Conservation (phyloP, 768 basidiomycete genomes). For the Exsudoporus frostii region DNA sequence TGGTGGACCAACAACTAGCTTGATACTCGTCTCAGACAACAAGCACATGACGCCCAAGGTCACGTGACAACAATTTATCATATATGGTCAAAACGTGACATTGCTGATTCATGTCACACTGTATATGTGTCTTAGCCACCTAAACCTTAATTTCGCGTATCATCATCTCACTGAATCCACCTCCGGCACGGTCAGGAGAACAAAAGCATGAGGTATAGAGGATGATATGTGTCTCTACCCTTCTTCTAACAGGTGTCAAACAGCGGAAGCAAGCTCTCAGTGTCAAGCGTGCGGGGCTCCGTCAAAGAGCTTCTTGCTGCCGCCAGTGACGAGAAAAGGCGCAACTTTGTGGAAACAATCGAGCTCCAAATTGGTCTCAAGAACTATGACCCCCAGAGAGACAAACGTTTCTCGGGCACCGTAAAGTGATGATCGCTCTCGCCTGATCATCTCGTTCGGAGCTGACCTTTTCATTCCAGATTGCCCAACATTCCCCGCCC, state of each 20-base stretch:
- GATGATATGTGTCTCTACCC: not conserved
- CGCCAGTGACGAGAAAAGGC: slow-evolving; percentile 82
- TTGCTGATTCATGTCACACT: slow-evolving; percentile 31
- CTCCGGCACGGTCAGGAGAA: slow-evolving; percentile 15
- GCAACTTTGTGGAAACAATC: slow-evolving; percentile 95
- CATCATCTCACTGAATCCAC: slow-evolving; percentile 27
- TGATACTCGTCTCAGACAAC: slow-evolving; percentile 10
- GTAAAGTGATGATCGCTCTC: slow-evolving; percentile 65
- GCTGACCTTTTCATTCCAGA: slow-evolving; percentile 39
- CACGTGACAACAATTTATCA: not conserved
- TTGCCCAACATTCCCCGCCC: slow-evolving; percentile 97
- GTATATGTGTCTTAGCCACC: slow-evolving; percentile 33
- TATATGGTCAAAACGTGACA: slow-evolving; percentile 10
- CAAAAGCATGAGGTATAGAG: slow-evolving; percentile 32
- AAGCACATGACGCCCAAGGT: slow-evolving; percentile 15
- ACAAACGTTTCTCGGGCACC: slow-evolving; percentile 99
- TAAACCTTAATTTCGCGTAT: slow-evolving; percentile 27
- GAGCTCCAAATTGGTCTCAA: slow-evolving; percentile 96
- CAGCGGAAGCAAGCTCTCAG: slow-evolving; percentile 81
- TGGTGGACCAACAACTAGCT: not conserved
- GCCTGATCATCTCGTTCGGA: not conserved
- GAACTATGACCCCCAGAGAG: slow-evolving; percentile 99
- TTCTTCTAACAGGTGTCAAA: not conserved
- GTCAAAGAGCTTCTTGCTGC: slow-evolving; percentile 87
- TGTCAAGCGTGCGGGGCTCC: slow-evolving; percentile 99